phyloP scores from a whole-genome alignment of 768 basidiomycete species.

The Hericium erinaceus region DNA sequence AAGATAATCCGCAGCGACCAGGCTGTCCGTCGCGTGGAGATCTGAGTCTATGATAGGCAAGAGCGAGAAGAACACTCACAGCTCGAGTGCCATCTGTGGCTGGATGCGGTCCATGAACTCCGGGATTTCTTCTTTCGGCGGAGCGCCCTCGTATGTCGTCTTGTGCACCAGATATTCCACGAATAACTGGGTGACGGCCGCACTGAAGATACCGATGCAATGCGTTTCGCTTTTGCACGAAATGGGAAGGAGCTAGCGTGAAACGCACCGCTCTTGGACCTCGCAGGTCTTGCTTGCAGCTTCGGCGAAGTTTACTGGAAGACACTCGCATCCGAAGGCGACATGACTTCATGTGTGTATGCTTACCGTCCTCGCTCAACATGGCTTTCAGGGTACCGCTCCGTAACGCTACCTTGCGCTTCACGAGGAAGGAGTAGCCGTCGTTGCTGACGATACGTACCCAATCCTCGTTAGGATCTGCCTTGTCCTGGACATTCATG shows the following conservation, averaged over 20 bases:
- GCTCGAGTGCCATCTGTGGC: constrained; percentile 80
- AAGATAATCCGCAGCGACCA: constrained; percentile 58
- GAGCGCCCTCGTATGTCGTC: constrained; percentile 61
- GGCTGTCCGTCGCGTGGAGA: constrained; percentile 2
- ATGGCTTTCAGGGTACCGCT: constrained; percentile 80
- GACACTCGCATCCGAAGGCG: background rate
- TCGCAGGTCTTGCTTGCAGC: constrained; percentile 61
- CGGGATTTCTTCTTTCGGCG: constrained; percentile 71
- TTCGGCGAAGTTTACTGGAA: constrained; percentile 64
- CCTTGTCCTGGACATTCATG: background rate
- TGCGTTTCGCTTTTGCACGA: background rate
- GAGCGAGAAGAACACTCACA: constrained; percentile 44
- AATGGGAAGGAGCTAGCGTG: background rate
- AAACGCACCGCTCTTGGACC: constrained; percentile 58
- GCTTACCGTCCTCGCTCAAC: constrained; percentile 49
- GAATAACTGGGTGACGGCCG: constrained; percentile 74
- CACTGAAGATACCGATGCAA: constrained; percentile 20
- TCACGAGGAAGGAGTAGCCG: constrained; percentile 74
- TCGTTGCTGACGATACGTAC: constrained; percentile 70
- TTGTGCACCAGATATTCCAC: constrained; percentile 88
- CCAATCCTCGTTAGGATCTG: constrained; percentile 42
- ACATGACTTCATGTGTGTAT: constrained; percentile 24
- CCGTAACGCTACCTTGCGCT: constrained; percentile 60
- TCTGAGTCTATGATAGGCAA: constrained; percentile 20
- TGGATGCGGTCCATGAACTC: constrained; percentile 80